Conservation (phyloP, 192 early-diverging fungal species). For the Coemansia sp. region DNA sequence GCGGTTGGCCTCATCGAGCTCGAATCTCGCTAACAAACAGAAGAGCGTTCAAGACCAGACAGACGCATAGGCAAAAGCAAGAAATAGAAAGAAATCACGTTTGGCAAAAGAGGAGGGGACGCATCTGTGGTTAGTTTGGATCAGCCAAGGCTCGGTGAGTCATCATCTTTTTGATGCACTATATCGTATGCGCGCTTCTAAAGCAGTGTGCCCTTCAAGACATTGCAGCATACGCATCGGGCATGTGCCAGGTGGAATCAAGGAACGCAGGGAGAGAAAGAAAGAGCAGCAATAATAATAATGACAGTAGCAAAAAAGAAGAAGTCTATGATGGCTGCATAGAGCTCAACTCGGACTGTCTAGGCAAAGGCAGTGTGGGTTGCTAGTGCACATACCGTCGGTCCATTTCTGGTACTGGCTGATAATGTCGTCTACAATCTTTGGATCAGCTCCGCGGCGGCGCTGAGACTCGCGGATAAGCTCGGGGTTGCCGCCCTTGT, state of each 20-base stretch:
- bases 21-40: slow-evolving; percentile 67
- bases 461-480: slow-evolving; percentile 91
- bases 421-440: slow-evolving; percentile 90
- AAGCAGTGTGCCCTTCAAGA: no score
- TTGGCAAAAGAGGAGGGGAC: background rate
- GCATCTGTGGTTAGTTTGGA: background rate
- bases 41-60: background rate
- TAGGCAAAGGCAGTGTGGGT: no score
- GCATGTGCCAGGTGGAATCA: no score
- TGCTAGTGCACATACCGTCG: slow-evolving; percentile 57
- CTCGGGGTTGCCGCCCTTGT: slow-evolving; percentile 93
- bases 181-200: no score
- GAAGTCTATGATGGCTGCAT: no score
- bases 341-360: no score
- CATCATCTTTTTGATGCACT: slow-evolving; percentile 7
- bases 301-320: no score
- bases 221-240: no score
- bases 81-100: background rate
- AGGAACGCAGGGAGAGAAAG: no score
- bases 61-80: slow-evolving; percentile 7
- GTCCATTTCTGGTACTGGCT: slow-evolving; percentile 87
- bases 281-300: no score
- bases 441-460: slow-evolving; percentile 75
- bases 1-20: slow-evolving; percentile 86
- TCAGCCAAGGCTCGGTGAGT: slow-evolving; percentile 13